Conservation (phyloP, 2,329 filamentous ascomycete genomes). For the Aspergillus sp. region DNA sequence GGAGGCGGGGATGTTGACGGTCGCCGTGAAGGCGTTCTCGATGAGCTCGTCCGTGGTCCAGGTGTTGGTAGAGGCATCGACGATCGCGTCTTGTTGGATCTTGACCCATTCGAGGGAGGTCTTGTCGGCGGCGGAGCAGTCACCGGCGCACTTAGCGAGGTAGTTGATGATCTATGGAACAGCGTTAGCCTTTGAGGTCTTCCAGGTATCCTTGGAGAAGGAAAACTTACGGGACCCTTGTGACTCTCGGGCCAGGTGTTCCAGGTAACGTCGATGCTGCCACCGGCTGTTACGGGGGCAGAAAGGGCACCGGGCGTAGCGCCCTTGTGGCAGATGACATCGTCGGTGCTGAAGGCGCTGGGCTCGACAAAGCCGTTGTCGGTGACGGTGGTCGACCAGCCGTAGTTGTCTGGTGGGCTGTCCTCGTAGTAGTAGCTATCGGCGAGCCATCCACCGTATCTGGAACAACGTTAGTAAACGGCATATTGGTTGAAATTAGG, state of each 20-base stretch:
- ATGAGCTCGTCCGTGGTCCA: slow-evolving; percentile 60
- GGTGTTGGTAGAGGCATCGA: slow-evolving; percentile 45
- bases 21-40: slow-evolving; percentile 52
- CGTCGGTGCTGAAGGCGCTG: slow-evolving; percentile 45
- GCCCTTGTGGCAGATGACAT: slow-evolving; percentile 64
- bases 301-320: slow-evolving; percentile 59
- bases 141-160: slow-evolving; percentile 60
- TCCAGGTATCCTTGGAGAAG: slow-evolving; percentile 24
- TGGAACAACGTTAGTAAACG: slow-evolving; percentile 5
- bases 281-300: slow-evolving; percentile 61
- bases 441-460: slow-evolving; percentile 42
- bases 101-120: slow-evolving; percentile 61
- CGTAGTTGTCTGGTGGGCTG: slow-evolving; percentile 43
- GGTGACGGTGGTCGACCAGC: slow-evolving; percentile 55
- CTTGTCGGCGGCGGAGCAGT: slow-evolving; percentile 57
- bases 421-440: slow-evolving; percentile 29
- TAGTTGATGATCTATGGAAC: slow-evolving; percentile 61
- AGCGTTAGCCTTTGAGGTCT: slow-evolving; percentile 65
- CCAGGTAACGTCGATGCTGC: slow-evolving; percentile 61
- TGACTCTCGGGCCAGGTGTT: slow-evolving; percentile 62
- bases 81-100: slow-evolving; percentile 58
- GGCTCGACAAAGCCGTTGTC: slow-evolving; percentile 57
- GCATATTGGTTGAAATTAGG: background rate
- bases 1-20: slow-evolving; percentile 48
- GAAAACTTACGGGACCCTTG: slow-evolving; percentile 35